Evolutionary conservation across 2,329 filamentous ascomycete genomes (phyloP).

Genomic region (Simplicillium sp.): DNA sequence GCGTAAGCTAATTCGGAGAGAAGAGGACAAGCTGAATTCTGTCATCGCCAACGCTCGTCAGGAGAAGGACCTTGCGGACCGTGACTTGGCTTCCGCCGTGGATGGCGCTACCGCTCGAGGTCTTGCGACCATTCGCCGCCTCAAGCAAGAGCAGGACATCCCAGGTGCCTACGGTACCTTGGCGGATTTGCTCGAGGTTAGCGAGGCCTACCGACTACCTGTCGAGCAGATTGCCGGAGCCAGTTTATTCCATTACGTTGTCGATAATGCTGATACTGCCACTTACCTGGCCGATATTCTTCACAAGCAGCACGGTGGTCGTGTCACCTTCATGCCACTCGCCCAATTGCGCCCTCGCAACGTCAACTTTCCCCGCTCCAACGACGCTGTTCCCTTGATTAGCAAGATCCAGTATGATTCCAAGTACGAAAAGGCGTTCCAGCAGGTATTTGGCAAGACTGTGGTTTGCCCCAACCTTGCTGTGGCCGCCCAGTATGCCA

Average conservation of each 20-base stretch:
- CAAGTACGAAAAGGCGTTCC: constrained; percentile 74
- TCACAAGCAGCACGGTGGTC: constrained; percentile 69
- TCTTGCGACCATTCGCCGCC: constrained; percentile 73
- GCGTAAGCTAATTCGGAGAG: constrained; percentile 76
- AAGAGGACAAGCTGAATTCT: constrained; percentile 78
- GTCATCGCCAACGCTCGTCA: constrained; percentile 65
- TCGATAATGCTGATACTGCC: constrained; percentile 84
- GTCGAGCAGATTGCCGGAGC: constrained; percentile 89
- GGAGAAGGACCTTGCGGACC: constrained; percentile 70
- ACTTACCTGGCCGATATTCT: constrained; percentile 72
- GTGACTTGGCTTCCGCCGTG: constrained; percentile 73
- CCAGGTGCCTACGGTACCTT: constrained; percentile 86
- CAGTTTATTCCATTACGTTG: constrained; percentile 91
- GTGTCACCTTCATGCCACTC: constrained; percentile 91
- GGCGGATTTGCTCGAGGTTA: constrained; percentile 84
- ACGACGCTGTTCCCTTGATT: constrained; percentile 79
- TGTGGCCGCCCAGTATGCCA: constrained; percentile 81
- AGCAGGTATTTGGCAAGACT: constrained; percentile 91
- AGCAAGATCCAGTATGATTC: constrained; percentile 74
- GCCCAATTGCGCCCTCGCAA: constrained; percentile 66
- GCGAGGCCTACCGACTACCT: constrained; percentile 75
- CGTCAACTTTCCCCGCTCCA: constrained; percentile 71
- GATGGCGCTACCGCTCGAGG: constrained; percentile 81
- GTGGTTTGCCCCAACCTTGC: constrained; percentile 88
- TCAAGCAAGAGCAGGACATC: constrained; percentile 71